These are phyloP conservation scores for Amorphotheca resinae DNA, from an alignment of 495 filamentous ascomycete genomes.

Conservation along the genomic window DNA sequence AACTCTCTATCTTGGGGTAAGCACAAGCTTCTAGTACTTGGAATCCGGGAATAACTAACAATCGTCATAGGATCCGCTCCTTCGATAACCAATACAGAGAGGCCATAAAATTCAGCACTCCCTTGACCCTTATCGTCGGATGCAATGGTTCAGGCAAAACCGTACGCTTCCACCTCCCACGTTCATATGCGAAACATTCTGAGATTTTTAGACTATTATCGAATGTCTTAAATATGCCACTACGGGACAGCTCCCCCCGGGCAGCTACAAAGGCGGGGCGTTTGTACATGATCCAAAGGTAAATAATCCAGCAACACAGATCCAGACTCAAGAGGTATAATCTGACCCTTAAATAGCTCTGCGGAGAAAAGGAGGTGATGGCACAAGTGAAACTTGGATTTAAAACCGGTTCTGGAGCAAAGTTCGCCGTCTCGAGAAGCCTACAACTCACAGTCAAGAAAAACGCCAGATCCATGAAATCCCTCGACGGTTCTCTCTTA, in stretches of 20 bases:
- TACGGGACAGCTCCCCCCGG: conserved; percentile 84
- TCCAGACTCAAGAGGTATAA: background rate
- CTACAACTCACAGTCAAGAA: conserved; percentile 82
- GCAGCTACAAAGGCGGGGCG: conserved; percentile 74
- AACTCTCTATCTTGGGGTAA: conserved; percentile 71
- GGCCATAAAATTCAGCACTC: conserved; percentile 80
- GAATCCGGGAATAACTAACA: background rate
- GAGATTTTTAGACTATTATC: conserved; percentile 64
- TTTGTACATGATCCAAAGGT: conserved; percentile 95
- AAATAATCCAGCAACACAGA: conserved; percentile 5
- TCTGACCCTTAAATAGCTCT: conserved; percentile 38
- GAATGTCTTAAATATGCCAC: conserved; percentile 98
- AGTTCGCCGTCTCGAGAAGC: conserved; percentile 69
- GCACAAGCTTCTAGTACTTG: conserved; percentile 4
- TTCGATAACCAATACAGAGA: conserved; percentile 64
- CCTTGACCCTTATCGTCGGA: conserved; percentile 89
- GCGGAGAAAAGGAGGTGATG: conserved; percentile 77
- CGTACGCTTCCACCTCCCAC: conserved; percentile 22
- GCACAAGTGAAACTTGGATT: conserved; percentile 89
- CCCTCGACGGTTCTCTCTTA: conserved; percentile 64
- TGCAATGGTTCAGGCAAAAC: conserved; percentile 97
- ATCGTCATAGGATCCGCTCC: conserved; percentile 59
- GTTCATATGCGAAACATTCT: conserved; percentile 13
- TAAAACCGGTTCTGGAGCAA: conserved; percentile 56
- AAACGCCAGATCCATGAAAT: conserved; percentile 51